A percentile compares a stretch with the other conserved stretches of the same genome.
Conservation (phyloP, 1,139 yeast genomes). For the Suhomyces anneliseae region DNA sequence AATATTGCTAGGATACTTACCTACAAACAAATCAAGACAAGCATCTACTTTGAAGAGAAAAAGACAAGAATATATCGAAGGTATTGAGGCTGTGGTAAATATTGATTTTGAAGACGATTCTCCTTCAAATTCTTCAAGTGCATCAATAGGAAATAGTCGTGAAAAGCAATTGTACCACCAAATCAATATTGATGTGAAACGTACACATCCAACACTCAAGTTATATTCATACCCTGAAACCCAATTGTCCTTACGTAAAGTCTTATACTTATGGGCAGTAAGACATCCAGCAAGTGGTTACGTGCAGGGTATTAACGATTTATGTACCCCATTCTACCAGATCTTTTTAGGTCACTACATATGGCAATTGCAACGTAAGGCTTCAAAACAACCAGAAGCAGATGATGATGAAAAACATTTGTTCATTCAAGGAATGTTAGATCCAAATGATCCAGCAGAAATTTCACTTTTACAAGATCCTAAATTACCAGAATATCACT, state of each 20-base stretch:
- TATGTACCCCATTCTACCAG: slow-evolving; percentile 92
- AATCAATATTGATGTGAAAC: slow-evolving; percentile 89
- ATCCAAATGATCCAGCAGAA: slow-evolving; percentile 31
- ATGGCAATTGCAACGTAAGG: slow-evolving; percentile 40
- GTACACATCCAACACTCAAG: slow-evolving; percentile 85
- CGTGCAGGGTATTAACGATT: slow-evolving; percentile 97
- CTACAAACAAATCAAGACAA: slow-evolving; percentile 79
- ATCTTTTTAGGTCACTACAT: slow-evolving; percentile 75
- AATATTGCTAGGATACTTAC: slow-evolving; percentile 81
- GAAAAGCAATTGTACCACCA: slow-evolving; percentile 94
- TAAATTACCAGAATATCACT: slow-evolving; percentile 21
- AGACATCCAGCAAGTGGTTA: slow-evolving; percentile 98
- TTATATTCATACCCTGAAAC: slow-evolving; percentile 70
- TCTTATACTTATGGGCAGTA: slow-evolving; percentile 91
- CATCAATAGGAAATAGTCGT: slow-evolving; percentile 25
- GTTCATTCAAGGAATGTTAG: slow-evolving; percentile 40
- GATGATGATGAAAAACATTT: slow-evolving; percentile 30
- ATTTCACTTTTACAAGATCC: slow-evolving; percentile 30
- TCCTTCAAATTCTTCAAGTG: slow-evolving; percentile 36
- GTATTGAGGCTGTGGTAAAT: slow-evolving; percentile 38
- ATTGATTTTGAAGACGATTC: slow-evolving; percentile 52
- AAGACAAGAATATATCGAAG: slow-evolving; percentile 82
- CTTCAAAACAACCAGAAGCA: slow-evolving; percentile 15
- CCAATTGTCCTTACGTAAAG: slow-evolving; percentile 75
- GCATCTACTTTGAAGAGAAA: slow-evolving; percentile 69